phyloP scores from a whole-genome alignment of 2,329 filamentous ascomycete genomes.

The Penicillium sp. region DNA sequence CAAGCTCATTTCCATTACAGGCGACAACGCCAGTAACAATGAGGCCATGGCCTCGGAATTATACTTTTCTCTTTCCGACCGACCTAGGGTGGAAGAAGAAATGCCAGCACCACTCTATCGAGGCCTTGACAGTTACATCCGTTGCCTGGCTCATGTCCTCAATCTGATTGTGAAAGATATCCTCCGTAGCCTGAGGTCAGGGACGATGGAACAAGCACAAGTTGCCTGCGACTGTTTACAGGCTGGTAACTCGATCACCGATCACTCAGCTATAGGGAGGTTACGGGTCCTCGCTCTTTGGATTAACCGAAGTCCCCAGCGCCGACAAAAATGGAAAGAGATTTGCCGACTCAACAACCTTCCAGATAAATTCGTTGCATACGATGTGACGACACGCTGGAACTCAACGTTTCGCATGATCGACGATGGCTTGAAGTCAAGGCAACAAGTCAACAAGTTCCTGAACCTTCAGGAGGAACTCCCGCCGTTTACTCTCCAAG shows the following conservation, averaged over 20 bases:
- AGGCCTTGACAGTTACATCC: slow-evolving; percentile 5
- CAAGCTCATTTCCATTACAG: background rate
- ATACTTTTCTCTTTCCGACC: background rate
- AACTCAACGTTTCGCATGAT: too few relatives aligned
- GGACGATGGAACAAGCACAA: slow-evolving; percentile 2
- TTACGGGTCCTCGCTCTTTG: slow-evolving; percentile 7
- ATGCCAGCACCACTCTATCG: too few relatives aligned
- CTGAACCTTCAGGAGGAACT: slow-evolving; percentile 2
- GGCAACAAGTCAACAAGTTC: slow-evolving; percentile 4
- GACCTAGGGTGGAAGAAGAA: background rate
- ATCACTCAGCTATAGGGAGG: background rate
- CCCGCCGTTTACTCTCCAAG: slow-evolving; percentile 3
- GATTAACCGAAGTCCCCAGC: slow-evolving; percentile 9
- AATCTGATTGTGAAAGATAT: slow-evolving; percentile 11
- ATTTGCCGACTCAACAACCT: slow-evolving; percentile 3
- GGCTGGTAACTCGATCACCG: background rate
- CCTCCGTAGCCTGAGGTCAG: background rate
- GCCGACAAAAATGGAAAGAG: slow-evolving; percentile 6
- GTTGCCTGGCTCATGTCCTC: slow-evolving; percentile 10
- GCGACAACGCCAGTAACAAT: too few relatives aligned
- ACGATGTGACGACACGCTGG: slow-evolving; percentile 7
- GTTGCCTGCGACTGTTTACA: background rate
- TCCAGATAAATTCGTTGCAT: slow-evolving; percentile 4
- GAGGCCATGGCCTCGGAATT: slow-evolving; percentile 1
- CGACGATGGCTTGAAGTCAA: slow-evolving; percentile 1